A percentile compares a stretch with the other conserved stretches of the same genome.
Conservation (phyloP, 441 rosid species). For the Arabidopsis lyrata region DNA sequence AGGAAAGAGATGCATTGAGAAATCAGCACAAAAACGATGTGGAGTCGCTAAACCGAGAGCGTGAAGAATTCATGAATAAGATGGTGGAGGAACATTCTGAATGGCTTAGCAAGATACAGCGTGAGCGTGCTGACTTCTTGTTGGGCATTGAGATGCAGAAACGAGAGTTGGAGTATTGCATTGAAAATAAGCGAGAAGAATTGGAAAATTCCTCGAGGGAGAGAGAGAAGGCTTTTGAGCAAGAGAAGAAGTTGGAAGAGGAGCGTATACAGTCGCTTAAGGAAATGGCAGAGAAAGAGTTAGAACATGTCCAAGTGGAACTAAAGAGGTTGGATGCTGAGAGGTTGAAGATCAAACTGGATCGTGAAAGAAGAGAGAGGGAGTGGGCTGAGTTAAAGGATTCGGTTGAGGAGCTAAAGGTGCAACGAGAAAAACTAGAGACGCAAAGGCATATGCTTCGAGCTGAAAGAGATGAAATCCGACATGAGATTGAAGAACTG, state of each 20-base stretch:
- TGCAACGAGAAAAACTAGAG: conserved; percentile 80
- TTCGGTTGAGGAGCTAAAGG: conserved; percentile 80
- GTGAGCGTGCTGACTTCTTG: conserved; percentile 80
- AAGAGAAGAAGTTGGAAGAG: conserved; percentile 76
- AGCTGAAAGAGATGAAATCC: conserved; percentile 79
- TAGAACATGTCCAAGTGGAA: conserved; percentile 71
- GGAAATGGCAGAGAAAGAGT: conserved; percentile 71
- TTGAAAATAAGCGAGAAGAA: conserved; percentile 81
- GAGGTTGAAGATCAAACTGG: conserved; percentile 77
- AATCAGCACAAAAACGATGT: conserved; percentile 66
- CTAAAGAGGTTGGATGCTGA: conserved; percentile 79
- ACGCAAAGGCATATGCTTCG: conserved; percentile 80
- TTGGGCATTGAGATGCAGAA: conserved; percentile 85
- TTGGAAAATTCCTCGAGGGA: conserved; percentile 67
- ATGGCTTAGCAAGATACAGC: conserved; percentile 85
- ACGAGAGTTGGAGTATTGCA: conserved; percentile 77
- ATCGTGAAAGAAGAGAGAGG: conserved; percentile 76
- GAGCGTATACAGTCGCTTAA: conserved; percentile 63
- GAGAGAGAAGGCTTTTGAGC: conserved; percentile 80
- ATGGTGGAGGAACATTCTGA: conserved; percentile 81
- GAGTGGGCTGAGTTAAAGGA: conserved; percentile 83
- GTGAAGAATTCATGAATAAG: conserved; percentile 83
- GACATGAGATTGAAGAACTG: conserved; percentile 68
- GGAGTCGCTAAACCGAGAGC: conserved; percentile 70
- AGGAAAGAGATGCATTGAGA: conserved; percentile 73